Conservation (phyloP, 129 eudicot species). For the Sambucus nigra region DNA sequence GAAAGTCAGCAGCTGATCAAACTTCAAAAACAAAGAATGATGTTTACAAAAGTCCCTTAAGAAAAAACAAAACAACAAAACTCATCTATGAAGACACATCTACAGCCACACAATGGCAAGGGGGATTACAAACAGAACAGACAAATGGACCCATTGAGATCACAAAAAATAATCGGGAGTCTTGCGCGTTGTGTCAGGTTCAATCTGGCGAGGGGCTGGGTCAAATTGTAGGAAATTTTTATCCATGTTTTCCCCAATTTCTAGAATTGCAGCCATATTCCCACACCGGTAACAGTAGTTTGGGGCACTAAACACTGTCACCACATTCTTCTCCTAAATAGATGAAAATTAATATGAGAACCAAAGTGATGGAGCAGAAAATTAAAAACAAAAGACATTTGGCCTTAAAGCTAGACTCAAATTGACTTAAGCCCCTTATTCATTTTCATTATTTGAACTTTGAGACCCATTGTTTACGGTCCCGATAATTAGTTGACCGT, state of each 20-base stretch:
- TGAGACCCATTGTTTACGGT: no score
- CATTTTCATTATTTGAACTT: no score
- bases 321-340: conserved; percentile 75
- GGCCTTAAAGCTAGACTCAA: no score
- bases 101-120: conserved; percentile 35
- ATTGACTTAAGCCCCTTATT: no score
- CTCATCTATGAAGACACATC: conserved; percentile 38
- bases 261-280: conserved; percentile 82
- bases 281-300: conserved; percentile 88
- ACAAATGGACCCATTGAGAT: conserved; percentile 12
- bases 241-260: conserved; percentile 93
- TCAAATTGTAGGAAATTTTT: conserved; percentile 92
- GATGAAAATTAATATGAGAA: not conserved
- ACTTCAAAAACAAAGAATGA: conserved; percentile 54
- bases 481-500: no score
- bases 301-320: conserved; percentile 87
- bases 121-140: conserved; percentile 38
- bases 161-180: conserved; percentile 91
- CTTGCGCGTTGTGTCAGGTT: conserved; percentile 89
- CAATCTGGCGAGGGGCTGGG: conserved; percentile 91
- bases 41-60: conserved; percentile 29
- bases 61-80: conserved; percentile 44
- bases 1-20: conserved; percentile 25
- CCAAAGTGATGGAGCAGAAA: not conserved
- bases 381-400: no score